These are phyloP conservation scores for Globisporangium cylindrosporum DNA, from an alignment of 352 stramenopile species.

Conservation along the genomic window DNA sequence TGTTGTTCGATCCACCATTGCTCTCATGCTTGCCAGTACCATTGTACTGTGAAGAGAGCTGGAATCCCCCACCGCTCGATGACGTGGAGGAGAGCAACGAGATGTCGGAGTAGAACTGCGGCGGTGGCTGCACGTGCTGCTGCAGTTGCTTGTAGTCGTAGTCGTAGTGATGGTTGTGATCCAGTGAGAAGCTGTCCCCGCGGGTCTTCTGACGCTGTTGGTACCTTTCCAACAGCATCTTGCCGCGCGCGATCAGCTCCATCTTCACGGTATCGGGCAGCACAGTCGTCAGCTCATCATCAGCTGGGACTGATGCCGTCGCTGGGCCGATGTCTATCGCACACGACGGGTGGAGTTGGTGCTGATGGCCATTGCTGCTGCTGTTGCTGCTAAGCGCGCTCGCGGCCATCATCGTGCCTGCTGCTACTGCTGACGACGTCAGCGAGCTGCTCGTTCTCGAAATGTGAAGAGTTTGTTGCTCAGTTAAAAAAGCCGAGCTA, in stretches of 20 bases:
- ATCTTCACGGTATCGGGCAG: not conserved
- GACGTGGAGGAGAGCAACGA: not conserved
- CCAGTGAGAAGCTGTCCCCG: not conserved
- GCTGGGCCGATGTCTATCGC: not conserved
- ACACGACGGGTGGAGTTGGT: not conserved
- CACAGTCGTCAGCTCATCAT: not conserved
- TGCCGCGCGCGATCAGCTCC: not conserved
- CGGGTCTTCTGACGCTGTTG: not conserved
- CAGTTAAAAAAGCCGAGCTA: not conserved
- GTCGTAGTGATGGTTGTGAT: not conserved
- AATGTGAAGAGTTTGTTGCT: not conserved
- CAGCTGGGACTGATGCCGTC: not conserved
- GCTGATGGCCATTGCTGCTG: not conserved
- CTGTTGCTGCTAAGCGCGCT: not conserved
- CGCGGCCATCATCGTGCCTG: not conserved
- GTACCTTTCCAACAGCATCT: constrained; percentile 2
- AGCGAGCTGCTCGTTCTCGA: constrained; percentile 1
- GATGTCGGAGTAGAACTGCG: not conserved
- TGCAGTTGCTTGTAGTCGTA: not conserved
- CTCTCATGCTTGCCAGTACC: not conserved
- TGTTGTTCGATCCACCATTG: not conserved
- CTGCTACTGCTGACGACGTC: not conserved
- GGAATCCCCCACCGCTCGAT: not conserved
- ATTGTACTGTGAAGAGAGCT: not conserved
- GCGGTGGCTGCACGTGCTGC: not conserved